Conservation (phyloP, 208 protist species). For the Crithidia acanthocephali region DNA sequence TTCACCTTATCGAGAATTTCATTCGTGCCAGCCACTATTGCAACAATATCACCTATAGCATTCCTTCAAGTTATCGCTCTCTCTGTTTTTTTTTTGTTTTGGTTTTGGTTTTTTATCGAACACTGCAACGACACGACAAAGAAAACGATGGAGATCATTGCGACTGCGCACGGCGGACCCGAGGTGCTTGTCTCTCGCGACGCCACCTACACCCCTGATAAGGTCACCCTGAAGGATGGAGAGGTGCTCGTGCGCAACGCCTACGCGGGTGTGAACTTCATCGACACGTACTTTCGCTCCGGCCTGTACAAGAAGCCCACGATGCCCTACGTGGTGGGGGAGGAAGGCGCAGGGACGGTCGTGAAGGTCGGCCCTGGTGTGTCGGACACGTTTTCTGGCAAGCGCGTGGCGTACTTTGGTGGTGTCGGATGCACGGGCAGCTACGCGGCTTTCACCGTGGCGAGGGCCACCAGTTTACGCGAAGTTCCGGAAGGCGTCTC, state of each 20-base stretch:
- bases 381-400: constrained; percentile 36
- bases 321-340: constrained; percentile 75
- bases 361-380: constrained; percentile 41
- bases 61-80: no score
- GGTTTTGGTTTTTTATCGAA: no score
- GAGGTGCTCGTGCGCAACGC: constrained; percentile 60
- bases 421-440: constrained; percentile 35
- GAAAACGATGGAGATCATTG: constrained; percentile 45
- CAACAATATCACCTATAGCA: no score
- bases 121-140: no score
- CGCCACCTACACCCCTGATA: constrained; percentile 20
- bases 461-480: constrained; percentile 5
- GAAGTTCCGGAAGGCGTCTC: constrained; percentile 59
- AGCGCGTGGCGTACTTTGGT: constrained; percentile 79
- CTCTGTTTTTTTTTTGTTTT: no score
- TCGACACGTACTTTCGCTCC: constrained; percentile 90
- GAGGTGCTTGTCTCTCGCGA: constrained; percentile 17
- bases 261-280: constrained; percentile 92
- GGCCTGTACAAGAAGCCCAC: constrained; percentile 78
- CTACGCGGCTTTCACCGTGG: constrained; percentile 75
- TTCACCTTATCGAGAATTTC: no score
- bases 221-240: no score
- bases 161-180: constrained; percentile 24
- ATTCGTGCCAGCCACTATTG: no score
- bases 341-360: constrained; percentile 79